Conservation (phyloP, 2,329 filamentous ascomycete species). For the Aureobasidium sp. region DNA sequence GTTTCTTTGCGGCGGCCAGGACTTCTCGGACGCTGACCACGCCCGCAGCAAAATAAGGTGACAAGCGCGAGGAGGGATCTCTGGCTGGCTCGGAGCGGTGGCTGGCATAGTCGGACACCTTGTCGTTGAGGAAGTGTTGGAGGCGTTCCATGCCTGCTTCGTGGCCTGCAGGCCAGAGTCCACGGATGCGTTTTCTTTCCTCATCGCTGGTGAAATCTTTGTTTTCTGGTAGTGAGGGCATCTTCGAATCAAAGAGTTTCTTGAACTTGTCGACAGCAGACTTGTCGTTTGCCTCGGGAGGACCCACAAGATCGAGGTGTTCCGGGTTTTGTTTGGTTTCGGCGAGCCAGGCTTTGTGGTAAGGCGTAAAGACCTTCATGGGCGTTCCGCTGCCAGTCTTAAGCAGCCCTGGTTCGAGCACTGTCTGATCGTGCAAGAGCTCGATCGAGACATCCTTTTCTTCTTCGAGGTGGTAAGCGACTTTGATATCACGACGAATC, state of each 20-base stretch:
- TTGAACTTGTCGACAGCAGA: slow-evolving; percentile 43
- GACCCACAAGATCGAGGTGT: slow-evolving; percentile 37
- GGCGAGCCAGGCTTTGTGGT: slow-evolving; percentile 42
- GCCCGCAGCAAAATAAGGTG: slow-evolving; percentile 41
- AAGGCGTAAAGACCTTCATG: slow-evolving; percentile 48
- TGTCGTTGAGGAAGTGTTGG: slow-evolving; percentile 31
- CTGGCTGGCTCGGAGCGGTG: slow-evolving; percentile 38
- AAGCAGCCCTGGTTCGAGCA: slow-evolving; percentile 41
- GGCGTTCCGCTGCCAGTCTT: slow-evolving; percentile 38
- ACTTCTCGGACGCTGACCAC: slow-evolving; percentile 41
- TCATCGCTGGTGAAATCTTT: slow-evolving; percentile 36
- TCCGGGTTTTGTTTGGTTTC: slow-evolving; percentile 37
- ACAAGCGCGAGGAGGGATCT: slow-evolving; percentile 37
- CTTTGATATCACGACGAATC: slow-evolving; percentile 38
- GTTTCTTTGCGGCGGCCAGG: slow-evolving; percentile 34
- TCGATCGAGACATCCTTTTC: slow-evolving; percentile 35
- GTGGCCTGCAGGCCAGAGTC: slow-evolving; percentile 41
- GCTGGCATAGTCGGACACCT: slow-evolving; percentile 33
- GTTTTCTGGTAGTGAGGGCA: slow-evolving; percentile 33
- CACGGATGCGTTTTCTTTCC: slow-evolving; percentile 34
- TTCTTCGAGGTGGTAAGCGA: slow-evolving; percentile 32
- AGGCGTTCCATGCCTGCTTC: slow-evolving; percentile 37
- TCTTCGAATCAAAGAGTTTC: slow-evolving; percentile 50
- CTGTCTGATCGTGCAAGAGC: slow-evolving; percentile 44
- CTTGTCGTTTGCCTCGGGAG: slow-evolving; percentile 38